These are phyloP conservation scores for Cyclotella kingstonii DNA, from an alignment of 108 stramenopile species.

Conservation along the genomic window DNA sequence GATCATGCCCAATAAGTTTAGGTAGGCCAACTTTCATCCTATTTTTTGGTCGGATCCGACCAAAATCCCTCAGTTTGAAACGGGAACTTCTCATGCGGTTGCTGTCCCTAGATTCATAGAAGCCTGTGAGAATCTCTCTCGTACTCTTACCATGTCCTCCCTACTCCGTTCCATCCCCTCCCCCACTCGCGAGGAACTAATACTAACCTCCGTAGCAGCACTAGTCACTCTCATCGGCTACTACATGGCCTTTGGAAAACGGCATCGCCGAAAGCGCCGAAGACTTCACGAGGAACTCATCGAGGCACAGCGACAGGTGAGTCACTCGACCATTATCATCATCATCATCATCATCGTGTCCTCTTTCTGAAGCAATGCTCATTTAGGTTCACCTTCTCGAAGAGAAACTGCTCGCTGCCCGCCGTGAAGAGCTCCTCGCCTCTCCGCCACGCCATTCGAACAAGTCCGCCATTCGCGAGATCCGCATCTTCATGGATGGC, in stretches of 20 bases:
- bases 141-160: too few species aligned
- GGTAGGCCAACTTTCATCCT: too few species aligned
- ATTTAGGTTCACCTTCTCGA: conserved; percentile 55
- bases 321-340: background rate
- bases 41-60: too few species aligned
- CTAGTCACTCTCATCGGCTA: conserved; percentile 55
- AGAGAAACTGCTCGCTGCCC: conserved; percentile 50
- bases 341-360: background rate
- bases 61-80: too few species aligned
- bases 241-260: conserved; percentile 57
- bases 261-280: conserved; percentile 54
- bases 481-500: conserved; percentile 97
- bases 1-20: too few species aligned
- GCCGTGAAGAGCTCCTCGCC: conserved; percentile 32
- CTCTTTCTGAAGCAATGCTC: background rate
- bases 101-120: too few species aligned
- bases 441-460: conserved; percentile 18
- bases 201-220: conserved; percentile 25
- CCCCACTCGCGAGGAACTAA: conserved; percentile 53
- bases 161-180: too few species aligned
- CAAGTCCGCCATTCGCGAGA: conserved; percentile 32
- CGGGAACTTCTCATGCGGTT: too few species aligned
- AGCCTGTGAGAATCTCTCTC: too few species aligned
- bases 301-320: conserved; percentile 49
- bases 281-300: conserved; percentile 55